Conservation (phyloP, 139 green algal genomes). For the Chlamydomonas asymmetrica region DNA sequence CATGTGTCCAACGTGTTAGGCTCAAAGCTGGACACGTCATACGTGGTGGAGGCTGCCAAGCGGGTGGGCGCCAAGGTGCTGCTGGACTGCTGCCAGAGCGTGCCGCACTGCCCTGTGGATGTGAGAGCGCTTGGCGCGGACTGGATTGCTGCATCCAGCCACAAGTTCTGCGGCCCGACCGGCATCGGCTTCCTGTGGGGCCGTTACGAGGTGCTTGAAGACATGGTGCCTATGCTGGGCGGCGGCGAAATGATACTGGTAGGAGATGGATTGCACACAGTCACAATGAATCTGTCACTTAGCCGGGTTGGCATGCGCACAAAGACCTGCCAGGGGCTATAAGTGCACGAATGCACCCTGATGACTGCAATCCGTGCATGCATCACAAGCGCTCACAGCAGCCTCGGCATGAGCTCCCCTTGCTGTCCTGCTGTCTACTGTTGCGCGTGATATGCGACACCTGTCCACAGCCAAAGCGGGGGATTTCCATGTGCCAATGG, state of each 20-base stretch:
- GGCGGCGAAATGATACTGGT: constrained; percentile 97
- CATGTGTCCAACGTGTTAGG: constrained; percentile 97
- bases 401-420: too few species aligned
- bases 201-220: constrained; percentile 77
- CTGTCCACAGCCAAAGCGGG: too few species aligned
- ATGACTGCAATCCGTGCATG: too few species aligned
- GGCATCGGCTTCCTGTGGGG: constrained; percentile 99
- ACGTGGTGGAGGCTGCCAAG: constrained; percentile 62
- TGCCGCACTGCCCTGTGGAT: constrained; percentile 95
- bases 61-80: constrained; percentile 76
- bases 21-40: constrained; percentile 51
- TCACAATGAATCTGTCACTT: too few species aligned
- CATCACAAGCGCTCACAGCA: too few species aligned
- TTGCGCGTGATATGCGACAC: too few species aligned
- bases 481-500: too few species aligned
- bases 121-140: constrained; percentile 87
- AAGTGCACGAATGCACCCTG: too few species aligned
- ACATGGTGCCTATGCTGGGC: constrained; percentile 95
- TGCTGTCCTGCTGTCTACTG: too few species aligned
- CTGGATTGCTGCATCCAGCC: constrained; percentile 91
- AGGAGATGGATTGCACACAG: too few species aligned
- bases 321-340: too few species aligned
- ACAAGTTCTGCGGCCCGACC: constrained; percentile 98
- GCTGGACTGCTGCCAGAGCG: constrained; percentile 95
- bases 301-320: too few species aligned